Evolutionary conservation across 371 early-diverging fungal genomes (phyloP).

Genomic region (Saksenaea oblongispora): DNA sequence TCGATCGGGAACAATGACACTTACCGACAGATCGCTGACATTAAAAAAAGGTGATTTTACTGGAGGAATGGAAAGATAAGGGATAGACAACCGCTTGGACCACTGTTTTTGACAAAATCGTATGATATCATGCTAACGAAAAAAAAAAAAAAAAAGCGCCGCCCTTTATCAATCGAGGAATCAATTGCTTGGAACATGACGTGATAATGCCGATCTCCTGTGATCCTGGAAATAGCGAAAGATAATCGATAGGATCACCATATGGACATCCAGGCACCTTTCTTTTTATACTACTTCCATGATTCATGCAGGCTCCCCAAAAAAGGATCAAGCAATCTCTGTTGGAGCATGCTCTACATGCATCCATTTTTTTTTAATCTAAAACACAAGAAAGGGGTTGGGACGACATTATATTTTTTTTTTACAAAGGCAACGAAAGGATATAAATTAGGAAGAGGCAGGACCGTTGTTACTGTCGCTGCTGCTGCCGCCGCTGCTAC

Average conservation of each 20-base stretch:
- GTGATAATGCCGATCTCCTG: neutral
- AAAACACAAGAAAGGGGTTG: neutral
- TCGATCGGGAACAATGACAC: neutral
- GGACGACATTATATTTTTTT: neutral
- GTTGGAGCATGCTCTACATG: conserved; percentile 2
- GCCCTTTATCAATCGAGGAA: neutral
- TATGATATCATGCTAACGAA: neutral
- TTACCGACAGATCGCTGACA: too few relatives aligned
- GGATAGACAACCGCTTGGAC: too few relatives aligned
- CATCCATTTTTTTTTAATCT: neutral
- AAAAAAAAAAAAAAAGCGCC: neutral
- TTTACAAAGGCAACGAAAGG: conserved; percentile 1
- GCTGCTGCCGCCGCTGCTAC: conserved; percentile 14
- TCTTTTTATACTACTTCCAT: too few relatives aligned
- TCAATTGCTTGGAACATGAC: neutral
- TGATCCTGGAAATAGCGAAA: neutral
- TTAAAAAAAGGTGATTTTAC: too few relatives aligned
- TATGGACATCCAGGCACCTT: too few relatives aligned
- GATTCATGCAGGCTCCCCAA: too few relatives aligned
- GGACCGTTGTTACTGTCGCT: conserved; percentile 21
- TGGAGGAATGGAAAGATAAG: too few relatives aligned
- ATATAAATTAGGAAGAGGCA: conserved; percentile 9
- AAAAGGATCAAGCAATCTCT: too few relatives aligned
- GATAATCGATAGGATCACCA: too few relatives aligned
- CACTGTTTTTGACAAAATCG: neutral